These are phyloP conservation scores for Hibiscus mutabilis DNA, from an alignment of 345 rosid species.

Conservation along the genomic window DNA sequence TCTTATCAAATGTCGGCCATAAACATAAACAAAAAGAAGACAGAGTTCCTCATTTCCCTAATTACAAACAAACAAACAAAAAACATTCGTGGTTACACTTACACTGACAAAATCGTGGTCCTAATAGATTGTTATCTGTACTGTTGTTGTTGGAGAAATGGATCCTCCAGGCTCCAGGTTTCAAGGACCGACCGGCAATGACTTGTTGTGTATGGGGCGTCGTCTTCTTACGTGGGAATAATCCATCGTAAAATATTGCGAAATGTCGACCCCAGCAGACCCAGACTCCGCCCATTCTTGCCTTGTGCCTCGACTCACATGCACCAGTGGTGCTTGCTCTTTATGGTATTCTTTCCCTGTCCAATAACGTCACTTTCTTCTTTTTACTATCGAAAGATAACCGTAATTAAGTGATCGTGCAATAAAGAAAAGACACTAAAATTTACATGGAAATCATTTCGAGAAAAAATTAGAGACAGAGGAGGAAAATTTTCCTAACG, in stretches of 20 bases:
- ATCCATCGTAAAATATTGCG: slow-evolving; percentile 14
- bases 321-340: background rate
- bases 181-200: slow-evolving; percentile 13
- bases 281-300: slow-evolving; percentile 9
- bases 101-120: background rate
- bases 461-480: too few relatives aligned
- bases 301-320: slow-evolving; percentile 9
- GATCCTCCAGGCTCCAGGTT: background rate
- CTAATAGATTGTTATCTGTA: background rate
- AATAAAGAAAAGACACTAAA: too few relatives aligned
- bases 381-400: background rate
- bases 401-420: too few relatives aligned
- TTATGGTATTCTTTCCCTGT: slow-evolving; percentile 4
- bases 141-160: background rate
- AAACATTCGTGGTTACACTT: background rate
- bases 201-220: slow-evolving; percentile 17
- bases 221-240: slow-evolving; percentile 16
- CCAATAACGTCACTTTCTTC: background rate
- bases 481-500: too few relatives aligned
- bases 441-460: too few relatives aligned
- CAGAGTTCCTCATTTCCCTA: background rate
- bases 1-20: background rate
- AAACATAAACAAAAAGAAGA: background rate
- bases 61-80: background rate
- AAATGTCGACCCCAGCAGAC: background rate